These are phyloP conservation scores for Chlorella variabilis DNA, from an alignment of 163 green algal genomes.

Conservation along the genomic window DNA sequence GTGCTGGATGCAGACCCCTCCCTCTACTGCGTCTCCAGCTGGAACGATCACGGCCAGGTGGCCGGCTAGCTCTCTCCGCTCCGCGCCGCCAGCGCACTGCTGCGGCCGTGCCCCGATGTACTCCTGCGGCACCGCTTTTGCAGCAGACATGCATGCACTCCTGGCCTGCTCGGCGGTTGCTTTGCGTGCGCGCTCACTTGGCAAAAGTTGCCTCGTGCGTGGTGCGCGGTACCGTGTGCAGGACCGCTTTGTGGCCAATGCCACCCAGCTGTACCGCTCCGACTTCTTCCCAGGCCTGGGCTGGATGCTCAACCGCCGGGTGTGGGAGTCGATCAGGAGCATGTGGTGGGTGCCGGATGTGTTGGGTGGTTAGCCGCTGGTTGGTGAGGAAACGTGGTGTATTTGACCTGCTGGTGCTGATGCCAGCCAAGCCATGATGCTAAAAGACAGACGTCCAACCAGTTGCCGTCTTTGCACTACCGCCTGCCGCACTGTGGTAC, in stretches of 20 bases:
- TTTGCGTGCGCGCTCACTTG: not conserved
- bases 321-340: conserved; percentile 41
- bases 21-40: conserved; percentile 61
- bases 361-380: too few species aligned
- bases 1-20: conserved; percentile 60
- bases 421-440: not conserved
- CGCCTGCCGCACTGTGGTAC: too few species aligned
- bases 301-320: conserved; percentile 57
- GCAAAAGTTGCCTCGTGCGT: not conserved
- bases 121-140: too few species aligned
- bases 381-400: too few species aligned
- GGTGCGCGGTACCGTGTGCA: conserved; percentile 9
- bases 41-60: conserved; percentile 73
- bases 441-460: too few species aligned
- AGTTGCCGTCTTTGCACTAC: too few species aligned
- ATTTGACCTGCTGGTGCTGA: not conserved
- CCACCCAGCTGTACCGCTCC: conserved; percentile 48
- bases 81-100: too few species aligned
- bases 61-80: too few species aligned
- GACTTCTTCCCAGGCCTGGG: conserved; percentile 80
- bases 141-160: too few species aligned
- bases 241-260: conserved; percentile 45
- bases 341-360: conserved; percentile 25
- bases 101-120: too few species aligned
- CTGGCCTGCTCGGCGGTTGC: too few species aligned